Conservation (phyloP, 331 rosid species). For the Pyracantha coccinea region DNA sequence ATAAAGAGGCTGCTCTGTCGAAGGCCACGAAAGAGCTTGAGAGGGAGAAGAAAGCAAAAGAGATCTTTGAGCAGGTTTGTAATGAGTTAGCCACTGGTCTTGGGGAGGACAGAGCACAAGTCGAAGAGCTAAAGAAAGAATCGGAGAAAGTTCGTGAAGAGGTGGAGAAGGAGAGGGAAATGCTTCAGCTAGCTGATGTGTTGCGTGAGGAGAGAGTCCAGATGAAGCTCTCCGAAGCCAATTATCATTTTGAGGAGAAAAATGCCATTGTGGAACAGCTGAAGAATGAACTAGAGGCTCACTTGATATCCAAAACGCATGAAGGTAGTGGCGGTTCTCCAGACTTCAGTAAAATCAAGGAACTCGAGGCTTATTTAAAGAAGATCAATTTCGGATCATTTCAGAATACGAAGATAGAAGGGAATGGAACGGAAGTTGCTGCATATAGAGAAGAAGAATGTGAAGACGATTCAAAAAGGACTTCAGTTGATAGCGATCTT, state of each 20-base stretch:
- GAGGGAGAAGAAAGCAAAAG: constrained; percentile 80
- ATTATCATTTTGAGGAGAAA: constrained; percentile 81
- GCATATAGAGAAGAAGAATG: constrained; percentile 29
- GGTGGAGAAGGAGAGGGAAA: constrained; percentile 83
- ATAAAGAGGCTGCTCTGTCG: constrained; percentile 40
- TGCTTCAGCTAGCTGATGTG: constrained; percentile 88
- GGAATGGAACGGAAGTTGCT: constrained; percentile 22
- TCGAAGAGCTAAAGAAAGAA: constrained; percentile 71
- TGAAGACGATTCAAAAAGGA: constrained; percentile 41
- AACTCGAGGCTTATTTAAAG: constrained; percentile 63
- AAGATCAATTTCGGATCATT: constrained; percentile 37
- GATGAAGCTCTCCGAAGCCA: constrained; percentile 92
- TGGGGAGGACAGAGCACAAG: constrained; percentile 78
- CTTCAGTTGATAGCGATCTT: constrained; percentile 58
- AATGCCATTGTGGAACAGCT: constrained; percentile 65
- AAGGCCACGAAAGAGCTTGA: constrained; percentile 56
- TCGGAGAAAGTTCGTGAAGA: constrained; percentile 67
- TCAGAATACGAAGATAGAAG: constrained; percentile 18
- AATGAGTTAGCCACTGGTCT: constrained; percentile 73
- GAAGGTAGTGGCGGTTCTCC: constrained; percentile 31
- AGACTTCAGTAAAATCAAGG: constrained; percentile 41
- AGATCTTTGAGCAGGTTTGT: constrained; percentile 73
- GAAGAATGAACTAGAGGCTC: constrained; percentile 59
- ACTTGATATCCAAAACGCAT: constrained; percentile 37
- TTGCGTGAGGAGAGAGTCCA: constrained; percentile 92